A percentile compares a stretch with the other conserved stretches of the same genome.
These are phyloP conservation scores for Dryas alaskensis DNA, from an alignment of 306 rosid genomes.

Conservation along the genomic window DNA sequence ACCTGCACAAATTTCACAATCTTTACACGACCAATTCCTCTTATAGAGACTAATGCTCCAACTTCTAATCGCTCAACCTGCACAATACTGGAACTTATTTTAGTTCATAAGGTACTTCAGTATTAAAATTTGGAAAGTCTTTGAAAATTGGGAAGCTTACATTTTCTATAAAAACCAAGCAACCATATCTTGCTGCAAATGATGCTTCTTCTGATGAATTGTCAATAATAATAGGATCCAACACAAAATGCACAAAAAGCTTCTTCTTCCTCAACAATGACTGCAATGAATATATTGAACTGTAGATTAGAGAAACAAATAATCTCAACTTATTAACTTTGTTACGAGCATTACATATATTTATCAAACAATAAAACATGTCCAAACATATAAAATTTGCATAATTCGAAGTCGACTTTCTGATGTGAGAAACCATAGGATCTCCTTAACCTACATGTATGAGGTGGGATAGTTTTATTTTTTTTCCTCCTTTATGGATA, in stretches of 20 bases:
- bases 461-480: neutral
- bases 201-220: conserved; percentile 42
- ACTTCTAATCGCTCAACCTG: conserved; percentile 47
- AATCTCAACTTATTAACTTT: neutral
- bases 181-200: conserved; percentile 49
- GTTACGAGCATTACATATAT: neutral
- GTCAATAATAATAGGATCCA: conserved; percentile 41
- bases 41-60: conserved; percentile 49
- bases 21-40: conserved; percentile 47
- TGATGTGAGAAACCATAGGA: neutral
- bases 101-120: neutral
- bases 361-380: neutral
- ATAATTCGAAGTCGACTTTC: neutral
- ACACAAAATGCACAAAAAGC: conserved; percentile 52
- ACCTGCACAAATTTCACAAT: conserved; percentile 37
- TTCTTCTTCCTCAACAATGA: conserved; percentile 35
- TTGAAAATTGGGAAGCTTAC: conserved; percentile 31
- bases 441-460: neutral
- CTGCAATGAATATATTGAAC: conserved; percentile 22
- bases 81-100: conserved; percentile 28
- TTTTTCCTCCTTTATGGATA: neutral
- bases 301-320: neutral
- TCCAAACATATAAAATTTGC: neutral
- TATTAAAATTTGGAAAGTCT: neutral
- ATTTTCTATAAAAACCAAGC: conserved; percentile 42